Base-by-base conservation (phyloP, 148 eudicot species). In the Hydrangea macrophylla region DNA sequence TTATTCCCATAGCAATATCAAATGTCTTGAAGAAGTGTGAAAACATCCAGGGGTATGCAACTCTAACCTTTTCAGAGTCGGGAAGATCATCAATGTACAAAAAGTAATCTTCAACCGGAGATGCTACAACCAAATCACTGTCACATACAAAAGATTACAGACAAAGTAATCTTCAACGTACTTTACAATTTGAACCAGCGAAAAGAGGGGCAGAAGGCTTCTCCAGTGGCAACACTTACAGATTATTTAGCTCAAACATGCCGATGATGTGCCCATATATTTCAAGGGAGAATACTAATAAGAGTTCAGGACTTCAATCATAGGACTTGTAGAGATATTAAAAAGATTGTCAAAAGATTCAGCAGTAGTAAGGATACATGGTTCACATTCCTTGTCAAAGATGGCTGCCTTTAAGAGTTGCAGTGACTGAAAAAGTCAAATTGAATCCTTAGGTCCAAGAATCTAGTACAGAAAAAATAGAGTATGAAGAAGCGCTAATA, bases 161-260 rank as follows among this genome's bases (percentile, higher is more conserved):
- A n/a, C n/a, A n/a, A n/a, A n/a, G n/a, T n/a, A 25, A 0, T 51
- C 24, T 33, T 40, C 22, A 55, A 24, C 53, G n/a, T 20, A 32
- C 45, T 11, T 56, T 17, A 59, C 44, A 54, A 30, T 35, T 31
- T 22, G 40, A 61, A n/a, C n/a, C 24, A 26, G 35, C 23, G 57
- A 61, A 64, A 57, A 60, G 48, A 33, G 22, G 53, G 53, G n/a
- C 17, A 10, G 24, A 59, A 58, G 62, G 55, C 48, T 62, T 56
- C 56, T 17, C 22, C 42, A 25, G 30, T 56, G 53, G 55, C 50
- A 25, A 64, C 33, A 82, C 98, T 94, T 83, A 92, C 98, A 92
- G 98, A 85, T 92, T 92, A 71, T 92, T 92, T 66, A 85, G 82
- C 87, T 92, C 98, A 79, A 92, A 92, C 98, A 92, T 92, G 78